phyloP scores from a whole-genome alignment of 2,329 filamentous ascomycete species.

The Phialophora expanda region DNA sequence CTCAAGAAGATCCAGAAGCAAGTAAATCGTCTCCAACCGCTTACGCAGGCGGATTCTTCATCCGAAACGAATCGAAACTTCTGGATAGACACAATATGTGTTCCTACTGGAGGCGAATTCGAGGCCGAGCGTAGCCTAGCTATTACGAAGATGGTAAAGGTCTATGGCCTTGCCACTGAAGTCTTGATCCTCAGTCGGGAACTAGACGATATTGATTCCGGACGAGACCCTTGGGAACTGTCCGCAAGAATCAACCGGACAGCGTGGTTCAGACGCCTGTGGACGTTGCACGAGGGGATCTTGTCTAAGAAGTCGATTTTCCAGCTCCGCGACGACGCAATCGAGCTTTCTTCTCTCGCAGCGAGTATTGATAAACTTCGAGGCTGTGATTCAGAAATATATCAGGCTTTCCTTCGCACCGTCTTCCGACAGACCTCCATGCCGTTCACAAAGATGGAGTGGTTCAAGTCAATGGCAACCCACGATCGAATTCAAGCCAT shows the following conservation, averaged over 20 bases:
- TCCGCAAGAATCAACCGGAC: constrained; percentile 8
- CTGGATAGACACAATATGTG: constrained; percentile 12
- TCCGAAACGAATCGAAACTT: neutral
- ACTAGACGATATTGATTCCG: neutral
- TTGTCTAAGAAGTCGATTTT: constrained; percentile 1
- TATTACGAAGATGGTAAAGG: constrained; percentile 1
- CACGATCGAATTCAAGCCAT: neutral
- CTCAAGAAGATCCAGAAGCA: neutral
- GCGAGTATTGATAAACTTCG: neutral
- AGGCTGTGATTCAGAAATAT: neutral
- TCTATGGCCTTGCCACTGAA: neutral
- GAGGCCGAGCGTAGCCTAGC: constrained; percentile 6
- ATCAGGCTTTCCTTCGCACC: neutral
- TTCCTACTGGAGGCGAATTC: neutral
- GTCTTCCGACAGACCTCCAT: constrained; percentile 1
- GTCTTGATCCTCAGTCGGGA: neutral
- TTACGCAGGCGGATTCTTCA: neutral
- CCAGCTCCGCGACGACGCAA: constrained; percentile 1
- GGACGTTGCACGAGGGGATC: constrained; percentile 14
- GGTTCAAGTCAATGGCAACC: constrained; percentile 1
- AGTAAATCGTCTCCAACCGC: neutral
- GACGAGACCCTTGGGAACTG: neutral
- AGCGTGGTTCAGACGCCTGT: constrained; percentile 5
- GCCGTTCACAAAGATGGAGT: constrained; percentile 8
- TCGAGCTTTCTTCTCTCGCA: neutral